Conservation (phyloP, 345 rosid species). For the Salix dunnii region DNA sequence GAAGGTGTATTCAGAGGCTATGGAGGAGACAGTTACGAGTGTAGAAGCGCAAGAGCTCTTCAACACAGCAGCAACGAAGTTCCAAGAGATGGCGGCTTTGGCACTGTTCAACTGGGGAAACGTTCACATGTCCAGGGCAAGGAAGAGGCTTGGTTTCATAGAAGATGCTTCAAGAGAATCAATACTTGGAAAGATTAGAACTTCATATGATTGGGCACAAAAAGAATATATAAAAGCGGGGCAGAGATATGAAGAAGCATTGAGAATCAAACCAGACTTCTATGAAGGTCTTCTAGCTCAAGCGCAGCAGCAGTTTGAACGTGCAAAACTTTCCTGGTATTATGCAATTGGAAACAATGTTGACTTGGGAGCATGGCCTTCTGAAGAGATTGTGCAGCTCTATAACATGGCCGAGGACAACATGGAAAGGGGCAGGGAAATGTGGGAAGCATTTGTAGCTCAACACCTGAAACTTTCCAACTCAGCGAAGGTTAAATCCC, state of each 20-base stretch:
- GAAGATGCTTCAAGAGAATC: slow-evolving; percentile 58
- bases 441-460: slow-evolving; percentile 56
- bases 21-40: slow-evolving; percentile 86
- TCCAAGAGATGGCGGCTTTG: slow-evolving; percentile 82
- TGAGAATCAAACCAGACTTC: slow-evolving; percentile 75
- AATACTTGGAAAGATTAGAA: slow-evolving; percentile 45
- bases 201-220: slow-evolving; percentile 56
- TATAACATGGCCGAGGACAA: slow-evolving; percentile 73
- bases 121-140: slow-evolving; percentile 78
- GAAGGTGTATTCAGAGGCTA: slow-evolving; percentile 79
- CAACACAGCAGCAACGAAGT: slow-evolving; percentile 64
- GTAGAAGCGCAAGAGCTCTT: slow-evolving; percentile 79
- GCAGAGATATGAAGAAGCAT: slow-evolving; percentile 66
- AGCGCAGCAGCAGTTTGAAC: slow-evolving; percentile 82
- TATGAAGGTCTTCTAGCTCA: slow-evolving; percentile 66
- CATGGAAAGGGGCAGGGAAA: slow-evolving; percentile 63
- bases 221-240: slow-evolving; percentile 56
- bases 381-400: slow-evolving; percentile 42
- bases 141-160: slow-evolving; percentile 54
- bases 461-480: slow-evolving; percentile 26
- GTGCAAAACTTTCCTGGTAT: slow-evolving; percentile 85
- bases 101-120: slow-evolving; percentile 91
- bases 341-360: slow-evolving; percentile 53
- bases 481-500: slow-evolving; percentile 14
- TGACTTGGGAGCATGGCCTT: slow-evolving; percentile 63